phyloP scores from a whole-genome alignment of 495 filamentous ascomycete species.

The Aspergillus conjunctus region DNA sequence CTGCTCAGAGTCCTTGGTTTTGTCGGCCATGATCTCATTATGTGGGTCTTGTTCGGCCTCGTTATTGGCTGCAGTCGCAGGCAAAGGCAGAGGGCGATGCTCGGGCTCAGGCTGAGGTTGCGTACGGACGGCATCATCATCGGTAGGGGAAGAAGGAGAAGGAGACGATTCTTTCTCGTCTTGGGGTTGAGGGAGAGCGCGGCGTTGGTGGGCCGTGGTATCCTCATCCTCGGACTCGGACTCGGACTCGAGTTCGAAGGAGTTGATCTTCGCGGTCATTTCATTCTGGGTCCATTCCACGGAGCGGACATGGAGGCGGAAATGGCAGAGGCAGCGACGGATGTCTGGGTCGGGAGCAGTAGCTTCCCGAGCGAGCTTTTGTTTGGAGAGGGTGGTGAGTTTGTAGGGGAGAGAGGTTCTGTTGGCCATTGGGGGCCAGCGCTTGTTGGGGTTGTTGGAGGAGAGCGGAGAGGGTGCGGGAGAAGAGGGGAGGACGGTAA shows the following conservation, averaged over 20 bases:
- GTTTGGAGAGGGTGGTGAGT: conserved; percentile 45
- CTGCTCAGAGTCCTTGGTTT: conserved; percentile 4
- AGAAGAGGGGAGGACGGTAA: conserved; percentile 20
- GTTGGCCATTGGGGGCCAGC: conserved; percentile 48
- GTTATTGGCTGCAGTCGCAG: conserved; percentile 3
- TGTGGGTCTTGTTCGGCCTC: background rate
- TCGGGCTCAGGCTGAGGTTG: background rate
- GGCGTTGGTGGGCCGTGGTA: conserved; percentile 4
- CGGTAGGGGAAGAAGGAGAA: background rate
- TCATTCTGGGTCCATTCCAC: conserved; percentile 47
- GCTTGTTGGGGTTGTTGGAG: conserved; percentile 39
- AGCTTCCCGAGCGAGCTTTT: conserved; percentile 46
- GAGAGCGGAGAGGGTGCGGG: conserved; percentile 18
- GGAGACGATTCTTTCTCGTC: conserved; percentile 2
- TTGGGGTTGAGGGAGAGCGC: background rate
- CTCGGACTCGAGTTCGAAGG: conserved; percentile 45
- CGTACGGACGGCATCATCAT: conserved; percentile 4
- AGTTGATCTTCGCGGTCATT: conserved; percentile 46
- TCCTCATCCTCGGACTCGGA: conserved; percentile 30
- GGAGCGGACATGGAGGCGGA: conserved; percentile 43
- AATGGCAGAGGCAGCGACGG: conserved; percentile 46
- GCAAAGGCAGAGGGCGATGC: background rate
- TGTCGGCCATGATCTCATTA: background rate
- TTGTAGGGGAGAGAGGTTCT: conserved; percentile 45
- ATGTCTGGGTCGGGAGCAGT: conserved; percentile 46